phyloP scores from a whole-genome alignment of 176 grass and related monocot genomes.

The Carex cristatella region DNA sequence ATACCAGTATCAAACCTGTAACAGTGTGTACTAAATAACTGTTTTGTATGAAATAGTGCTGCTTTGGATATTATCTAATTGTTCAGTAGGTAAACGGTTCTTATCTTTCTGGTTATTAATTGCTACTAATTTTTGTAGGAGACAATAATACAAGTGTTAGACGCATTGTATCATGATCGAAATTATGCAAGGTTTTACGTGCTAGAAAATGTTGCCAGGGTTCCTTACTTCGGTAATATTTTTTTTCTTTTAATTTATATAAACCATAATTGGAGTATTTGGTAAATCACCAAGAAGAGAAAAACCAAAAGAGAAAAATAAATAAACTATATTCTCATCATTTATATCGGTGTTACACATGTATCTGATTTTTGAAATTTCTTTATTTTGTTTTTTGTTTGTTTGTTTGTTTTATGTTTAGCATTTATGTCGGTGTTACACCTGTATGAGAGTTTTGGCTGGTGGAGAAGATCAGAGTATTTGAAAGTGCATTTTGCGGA shows the following conservation, averaged over 20 bases:
- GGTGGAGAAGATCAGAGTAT: constrained; percentile 80
- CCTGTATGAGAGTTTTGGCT: constrained; percentile 92
- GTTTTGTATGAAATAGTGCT: neutral
- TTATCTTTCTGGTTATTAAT: constrained; percentile 2
- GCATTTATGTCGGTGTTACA: constrained; percentile 98
- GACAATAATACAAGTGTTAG: constrained; percentile 44
- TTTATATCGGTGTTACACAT: no score
- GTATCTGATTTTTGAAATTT: neutral
- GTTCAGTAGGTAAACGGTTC: neutral
- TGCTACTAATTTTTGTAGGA: constrained; percentile 45
- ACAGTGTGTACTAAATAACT: neutral
- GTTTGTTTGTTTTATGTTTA: constrained; percentile 31
- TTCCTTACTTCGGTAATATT: constrained; percentile 83
- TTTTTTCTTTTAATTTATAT: constrained; percentile 14
- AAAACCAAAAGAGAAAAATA: neutral
- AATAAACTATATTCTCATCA: neutral
- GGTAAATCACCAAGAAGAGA: neutral
- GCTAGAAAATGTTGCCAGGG: constrained; percentile 83
- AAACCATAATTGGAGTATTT: neutral
- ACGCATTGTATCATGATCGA: constrained; percentile 54
- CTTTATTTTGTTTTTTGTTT: constrained; percentile 11
- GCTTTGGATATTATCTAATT: neutral
- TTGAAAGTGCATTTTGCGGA: constrained; percentile 97
- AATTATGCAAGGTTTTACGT: constrained; percentile 89
- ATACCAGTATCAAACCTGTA: neutral